Evolutionary conservation across 306 rosid genomes (phyloP), one percentile per base, ranked within the genome.

Genomic region (Citrullus colocynthis): DNA sequence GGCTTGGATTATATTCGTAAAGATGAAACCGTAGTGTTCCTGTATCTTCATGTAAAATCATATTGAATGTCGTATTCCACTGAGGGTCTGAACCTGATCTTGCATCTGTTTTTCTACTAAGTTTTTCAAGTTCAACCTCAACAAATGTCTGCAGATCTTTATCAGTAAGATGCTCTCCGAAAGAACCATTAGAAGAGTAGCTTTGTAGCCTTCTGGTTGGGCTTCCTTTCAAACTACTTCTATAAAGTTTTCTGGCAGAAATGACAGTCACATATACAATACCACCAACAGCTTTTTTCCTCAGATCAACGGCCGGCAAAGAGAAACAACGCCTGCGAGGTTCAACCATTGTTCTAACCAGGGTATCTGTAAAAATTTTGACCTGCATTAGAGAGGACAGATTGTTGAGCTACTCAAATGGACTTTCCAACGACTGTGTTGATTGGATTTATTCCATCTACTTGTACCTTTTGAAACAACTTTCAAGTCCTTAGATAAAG

Each of bases 331-430:
- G 96, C 9, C 99, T 91, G 54, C 89, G 93, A 83, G 99, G 98
- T 83, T 96, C 99, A 78, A 96, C 99, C 99, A 92, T 96, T 9
- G 97, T 96, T 83, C 91, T 91, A 39, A 81, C 89, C 80, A 96
- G 72, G 41, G 97, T 96, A 64, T 96, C 99, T 12, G 89, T 84
- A 41, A 88, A 88, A 80, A 87, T 78, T 82, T 92, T 96, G 85
- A 85, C 96, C 99, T 96, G 83, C 79, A 83, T 55, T 82, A 63
- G 59, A 52, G 48, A 52, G 48, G 11, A 17, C 17, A 54, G 78
- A 5, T 52, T 54, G 32, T 32, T 52, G 30, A 74, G 78, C 48
- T 9, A 74, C 41, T 74, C 78, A 32, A 74, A 73, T 9, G 57
- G 76, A 28, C 56, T 71, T 16, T 45, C 24, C 39, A 71, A 71